Evolutionary conservation across 1,139 yeast species (phyloP).

Genomic region (Kodamaea anthophila): DNA sequence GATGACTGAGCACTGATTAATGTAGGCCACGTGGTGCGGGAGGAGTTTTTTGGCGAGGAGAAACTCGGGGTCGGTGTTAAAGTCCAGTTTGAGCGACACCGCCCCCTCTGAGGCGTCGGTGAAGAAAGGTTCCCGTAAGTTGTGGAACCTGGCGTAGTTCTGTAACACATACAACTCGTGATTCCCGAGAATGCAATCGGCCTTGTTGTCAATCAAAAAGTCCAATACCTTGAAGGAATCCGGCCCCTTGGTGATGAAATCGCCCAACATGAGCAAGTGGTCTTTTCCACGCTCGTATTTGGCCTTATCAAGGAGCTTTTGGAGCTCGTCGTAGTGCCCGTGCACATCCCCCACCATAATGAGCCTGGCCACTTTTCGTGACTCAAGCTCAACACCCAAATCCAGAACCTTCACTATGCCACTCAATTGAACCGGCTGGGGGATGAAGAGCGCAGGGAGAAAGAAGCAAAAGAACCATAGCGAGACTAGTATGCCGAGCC

Average conservation of each 20-base stretch:
- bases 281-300: constrained; percentile 44
- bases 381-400: constrained; percentile 12
- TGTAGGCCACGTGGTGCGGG: constrained; percentile 56
- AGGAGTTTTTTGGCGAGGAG: constrained; percentile 52
- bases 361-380: constrained; percentile 26
- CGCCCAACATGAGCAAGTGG: constrained; percentile 71
- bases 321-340: constrained; percentile 60
- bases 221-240: constrained; percentile 66
- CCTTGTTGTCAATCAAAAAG: constrained; percentile 51
- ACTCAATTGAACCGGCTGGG: constrained; percentile 23
- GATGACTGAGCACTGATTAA: constrained; percentile 58
- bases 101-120: constrained; percentile 3
- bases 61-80: constrained; percentile 51
- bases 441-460: constrained; percentile 32
- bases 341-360: constrained; percentile 84
- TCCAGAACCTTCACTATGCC: constrained; percentile 24
- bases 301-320: constrained; percentile 41
- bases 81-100: constrained; percentile 15
- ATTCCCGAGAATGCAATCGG: constrained; percentile 80
- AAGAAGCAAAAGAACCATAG: constrained; percentile 29
- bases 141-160: constrained; percentile 55
- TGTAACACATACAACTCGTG: constrained; percentile 69
- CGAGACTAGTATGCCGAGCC: constrained; percentile 13
- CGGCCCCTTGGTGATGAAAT: constrained; percentile 80
- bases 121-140: constrained; percentile 32